Evolutionary conservation across 2,329 filamentous ascomycete species (phyloP).

Genomic region (Ascochyta clinopodiicola): DNA sequence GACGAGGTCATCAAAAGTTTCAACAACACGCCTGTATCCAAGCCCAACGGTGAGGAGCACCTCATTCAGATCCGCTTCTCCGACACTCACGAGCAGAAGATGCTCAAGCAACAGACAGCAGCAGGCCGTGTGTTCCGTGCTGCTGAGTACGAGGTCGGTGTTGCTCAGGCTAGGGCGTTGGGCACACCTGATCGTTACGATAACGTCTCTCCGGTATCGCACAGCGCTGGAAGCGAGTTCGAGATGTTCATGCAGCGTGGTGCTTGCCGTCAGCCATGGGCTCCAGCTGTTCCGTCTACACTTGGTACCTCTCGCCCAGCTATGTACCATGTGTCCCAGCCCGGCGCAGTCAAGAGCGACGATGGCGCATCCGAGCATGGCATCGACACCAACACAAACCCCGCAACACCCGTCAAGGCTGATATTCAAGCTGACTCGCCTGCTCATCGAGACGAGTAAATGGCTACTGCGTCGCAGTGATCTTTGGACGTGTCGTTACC

Average conservation of each 20-base stretch:
- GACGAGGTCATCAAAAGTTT: conserved; percentile 87
- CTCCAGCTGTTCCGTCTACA: conserved; percentile 44
- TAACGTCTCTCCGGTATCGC: conserved; percentile 42
- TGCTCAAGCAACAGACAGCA: conserved; percentile 93
- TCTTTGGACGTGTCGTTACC: conserved; percentile 16
- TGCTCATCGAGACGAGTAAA: conserved; percentile 38
- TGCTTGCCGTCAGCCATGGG: conserved; percentile 42
- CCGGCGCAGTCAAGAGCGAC: conserved; percentile 35
- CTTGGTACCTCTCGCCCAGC: conserved; percentile 41
- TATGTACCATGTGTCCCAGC: conserved; percentile 37
- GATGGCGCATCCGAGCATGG: conserved; percentile 40
- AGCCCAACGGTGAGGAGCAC: conserved; percentile 72
- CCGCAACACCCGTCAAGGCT: conserved; percentile 44
- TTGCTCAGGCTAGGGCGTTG: conserved; percentile 47
- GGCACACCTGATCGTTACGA: conserved; percentile 44
- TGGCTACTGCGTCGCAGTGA: not conserved
- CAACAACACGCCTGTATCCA: conserved; percentile 69
- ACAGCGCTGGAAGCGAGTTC: conserved; percentile 46
- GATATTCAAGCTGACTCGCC: conserved; percentile 36
- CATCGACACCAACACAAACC: conserved; percentile 40
- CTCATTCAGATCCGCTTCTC: conserved; percentile 94
- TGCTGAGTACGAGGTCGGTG: conserved; percentile 75
- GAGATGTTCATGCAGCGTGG: conserved; percentile 47
- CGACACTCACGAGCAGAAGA: conserved; percentile 95
- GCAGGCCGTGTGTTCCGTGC: conserved; percentile 95